Conservation (phyloP, 352 stramenopile genomes). For the Globisporangium echinulatum region DNA sequence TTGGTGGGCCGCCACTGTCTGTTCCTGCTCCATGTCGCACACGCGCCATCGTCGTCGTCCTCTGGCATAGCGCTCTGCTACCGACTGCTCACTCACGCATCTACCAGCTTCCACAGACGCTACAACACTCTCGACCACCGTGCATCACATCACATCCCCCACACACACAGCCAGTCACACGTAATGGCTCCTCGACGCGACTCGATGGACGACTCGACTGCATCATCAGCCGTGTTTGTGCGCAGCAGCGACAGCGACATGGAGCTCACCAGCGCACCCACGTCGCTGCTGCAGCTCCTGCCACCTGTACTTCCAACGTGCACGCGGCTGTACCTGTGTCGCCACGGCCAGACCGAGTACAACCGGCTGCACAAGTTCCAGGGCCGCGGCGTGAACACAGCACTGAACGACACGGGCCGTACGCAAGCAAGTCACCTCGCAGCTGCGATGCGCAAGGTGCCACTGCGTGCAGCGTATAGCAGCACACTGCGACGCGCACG, state of each 20-base stretch:
- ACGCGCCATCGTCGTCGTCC: too few species aligned
- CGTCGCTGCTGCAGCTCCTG: conserved; percentile 38
- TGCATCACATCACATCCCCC: too few species aligned
- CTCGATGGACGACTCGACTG: conserved; percentile 12
- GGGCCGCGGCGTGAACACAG: conserved; percentile 69
- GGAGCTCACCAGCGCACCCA: neutral
- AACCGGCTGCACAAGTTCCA: conserved; percentile 71
- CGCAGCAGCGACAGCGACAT: neutral
- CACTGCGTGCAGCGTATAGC: conserved; percentile 62
- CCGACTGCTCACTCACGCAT: neutral
- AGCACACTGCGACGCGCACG: conserved; percentile 22
- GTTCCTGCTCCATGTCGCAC: too few species aligned
- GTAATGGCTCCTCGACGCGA: conserved; percentile 12
- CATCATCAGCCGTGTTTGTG: neutral
- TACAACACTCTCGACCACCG: neutral
- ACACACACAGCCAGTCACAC: neutral
- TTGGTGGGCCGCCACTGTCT: too few species aligned
- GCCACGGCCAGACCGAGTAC: conserved; percentile 76
- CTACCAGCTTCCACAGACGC: neutral
- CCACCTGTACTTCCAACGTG: conserved; percentile 40
- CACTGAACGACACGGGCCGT: conserved; percentile 52
- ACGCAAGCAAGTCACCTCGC: conserved; percentile 56
- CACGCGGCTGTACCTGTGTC: conserved; percentile 68
- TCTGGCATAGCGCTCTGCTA: neutral
- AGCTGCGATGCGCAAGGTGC: conserved; percentile 58